A percentile compares a stretch with the other conserved stretches of the same genome.
Evolutionary conservation across 768 basidiomycete genomes (phyloP).

Genomic region (Phallus indusiatus): DNA sequence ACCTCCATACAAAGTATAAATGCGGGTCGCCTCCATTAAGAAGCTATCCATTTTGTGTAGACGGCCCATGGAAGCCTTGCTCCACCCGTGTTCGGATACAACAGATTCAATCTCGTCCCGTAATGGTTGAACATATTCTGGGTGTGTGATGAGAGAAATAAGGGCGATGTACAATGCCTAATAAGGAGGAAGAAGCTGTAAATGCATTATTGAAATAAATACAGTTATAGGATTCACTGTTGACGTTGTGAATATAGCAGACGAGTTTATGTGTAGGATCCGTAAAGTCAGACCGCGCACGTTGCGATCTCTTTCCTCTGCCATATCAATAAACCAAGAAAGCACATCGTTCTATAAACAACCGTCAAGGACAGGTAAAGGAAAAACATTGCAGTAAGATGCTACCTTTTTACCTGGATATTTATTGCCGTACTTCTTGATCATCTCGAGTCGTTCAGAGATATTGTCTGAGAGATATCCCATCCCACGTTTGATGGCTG

Average conservation of each 20-base stretch:
- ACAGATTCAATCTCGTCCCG: slow-evolving; percentile 30
- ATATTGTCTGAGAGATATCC: slow-evolving; percentile 5
- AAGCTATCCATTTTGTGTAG: slow-evolving; percentile 28
- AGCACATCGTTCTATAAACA: slow-evolving; percentile 7
- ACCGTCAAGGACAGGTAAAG: neutral
- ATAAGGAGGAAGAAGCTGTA: neutral
- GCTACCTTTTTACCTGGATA: slow-evolving; percentile 11
- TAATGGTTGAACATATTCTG: slow-evolving; percentile 26
- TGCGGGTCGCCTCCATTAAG: slow-evolving; percentile 21
- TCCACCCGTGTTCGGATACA: slow-evolving; percentile 18
- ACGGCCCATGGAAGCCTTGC: slow-evolving; percentile 20
- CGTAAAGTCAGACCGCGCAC: neutral
- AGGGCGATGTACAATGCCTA: slow-evolving; percentile 27
- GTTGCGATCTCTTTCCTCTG: neutral
- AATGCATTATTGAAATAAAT: neutral
- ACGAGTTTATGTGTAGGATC: slow-evolving; percentile 9
- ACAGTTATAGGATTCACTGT: neutral
- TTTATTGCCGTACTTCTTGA: slow-evolving; percentile 5
- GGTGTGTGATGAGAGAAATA: slow-evolving; percentile 26
- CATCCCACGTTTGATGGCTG: neutral
- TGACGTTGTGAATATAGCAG: slow-evolving; percentile 7
- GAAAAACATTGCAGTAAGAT: neutral
- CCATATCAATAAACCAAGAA: slow-evolving; percentile 10
- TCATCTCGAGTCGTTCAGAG: slow-evolving; percentile 6
- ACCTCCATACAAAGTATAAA: neutral